These are phyloP conservation scores for Sistotremastrum suecicum DNA, from an alignment of 768 basidiomycete species.

Conservation along the genomic window DNA sequence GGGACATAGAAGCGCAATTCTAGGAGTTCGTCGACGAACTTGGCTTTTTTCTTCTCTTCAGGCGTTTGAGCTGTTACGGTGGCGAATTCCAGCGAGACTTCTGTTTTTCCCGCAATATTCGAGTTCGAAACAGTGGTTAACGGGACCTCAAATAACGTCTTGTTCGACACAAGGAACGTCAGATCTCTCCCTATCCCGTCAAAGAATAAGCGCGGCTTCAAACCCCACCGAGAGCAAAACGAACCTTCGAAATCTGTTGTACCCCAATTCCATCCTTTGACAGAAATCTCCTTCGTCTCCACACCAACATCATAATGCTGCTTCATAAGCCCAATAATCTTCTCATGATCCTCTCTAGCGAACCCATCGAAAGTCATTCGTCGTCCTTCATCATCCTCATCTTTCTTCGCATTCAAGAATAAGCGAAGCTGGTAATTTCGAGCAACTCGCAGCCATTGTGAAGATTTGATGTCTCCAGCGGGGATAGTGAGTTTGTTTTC, in stretches of 20 bases:
- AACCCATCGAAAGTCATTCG: conserved; percentile 91
- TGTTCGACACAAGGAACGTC: conserved; percentile 79
- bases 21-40: conserved; percentile 67
- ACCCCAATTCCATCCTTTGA: conserved; percentile 99
- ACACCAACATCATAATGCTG: conserved; percentile 77
- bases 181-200: conserved; percentile 63
- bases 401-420: conserved; percentile 39
- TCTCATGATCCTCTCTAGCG: conserved; percentile 87
- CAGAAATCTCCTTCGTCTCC: conserved; percentile 72
- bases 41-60: conserved; percentile 27
- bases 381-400: conserved; percentile 31
- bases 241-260: conserved; percentile 85
- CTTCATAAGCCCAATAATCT: conserved; percentile 65
- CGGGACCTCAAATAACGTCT: conserved; percentile 82
- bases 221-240: conserved; percentile 6
- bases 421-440: conserved; percentile 83
- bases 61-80: conserved; percentile 28
- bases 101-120: conserved; percentile 92
- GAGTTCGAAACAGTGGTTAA: conserved; percentile 83
- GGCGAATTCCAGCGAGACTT: conserved; percentile 96
- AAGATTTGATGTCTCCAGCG: conserved; percentile 69
- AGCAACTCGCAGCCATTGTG: conserved; percentile 84
- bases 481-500: conserved; percentile 51
- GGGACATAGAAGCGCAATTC: conserved; percentile 97
- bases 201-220: not conserved